phyloP scores from a whole-genome alignment of 2,329 filamentous ascomycete species.

The Aspergillus fischeri region DNA sequence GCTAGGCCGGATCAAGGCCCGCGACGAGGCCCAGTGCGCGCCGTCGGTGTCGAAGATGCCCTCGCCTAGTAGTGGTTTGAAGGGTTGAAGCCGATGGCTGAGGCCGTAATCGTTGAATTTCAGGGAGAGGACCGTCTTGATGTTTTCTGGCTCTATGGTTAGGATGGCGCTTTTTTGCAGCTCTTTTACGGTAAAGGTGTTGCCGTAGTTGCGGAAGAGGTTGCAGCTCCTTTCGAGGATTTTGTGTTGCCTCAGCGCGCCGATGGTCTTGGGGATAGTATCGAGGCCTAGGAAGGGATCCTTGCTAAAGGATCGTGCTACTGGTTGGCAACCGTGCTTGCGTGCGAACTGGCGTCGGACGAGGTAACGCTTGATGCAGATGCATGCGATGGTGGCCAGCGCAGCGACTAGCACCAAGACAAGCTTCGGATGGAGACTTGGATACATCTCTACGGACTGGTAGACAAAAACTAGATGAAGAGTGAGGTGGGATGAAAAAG shows the following conservation, averaged over 20 bases:
- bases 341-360: constrained; percentile 14
- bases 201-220: constrained; percentile 1
- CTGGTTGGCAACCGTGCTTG: constrained; percentile 12
- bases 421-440: no score
- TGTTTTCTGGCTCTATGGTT: constrained; percentile 48
- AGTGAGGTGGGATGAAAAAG: no score
- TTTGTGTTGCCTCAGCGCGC: neutral
- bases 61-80: constrained; percentile 17
- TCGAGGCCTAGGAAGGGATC: constrained; percentile 17
- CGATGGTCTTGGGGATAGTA: neutral
- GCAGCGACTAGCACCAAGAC: neutral
- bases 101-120: constrained; percentile 50
- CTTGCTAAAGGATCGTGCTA: constrained; percentile 8
- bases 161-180: constrained; percentile 13
- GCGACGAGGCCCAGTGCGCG: constrained; percentile 8
- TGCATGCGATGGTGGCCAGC: neutral
- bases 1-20: constrained; percentile 8
- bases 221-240: neutral
- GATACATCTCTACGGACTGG: neutral
- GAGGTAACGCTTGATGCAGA: constrained; percentile 9
- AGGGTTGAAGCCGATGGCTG: constrained; percentile 23
- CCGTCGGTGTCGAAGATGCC: constrained; percentile 19
- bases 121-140: constrained; percentile 52
- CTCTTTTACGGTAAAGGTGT: constrained; percentile 11
- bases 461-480: no score